phyloP scores from a whole-genome alignment of 2,329 filamentous ascomycete genomes.

The Paraphoma chrysanthemicola region DNA sequence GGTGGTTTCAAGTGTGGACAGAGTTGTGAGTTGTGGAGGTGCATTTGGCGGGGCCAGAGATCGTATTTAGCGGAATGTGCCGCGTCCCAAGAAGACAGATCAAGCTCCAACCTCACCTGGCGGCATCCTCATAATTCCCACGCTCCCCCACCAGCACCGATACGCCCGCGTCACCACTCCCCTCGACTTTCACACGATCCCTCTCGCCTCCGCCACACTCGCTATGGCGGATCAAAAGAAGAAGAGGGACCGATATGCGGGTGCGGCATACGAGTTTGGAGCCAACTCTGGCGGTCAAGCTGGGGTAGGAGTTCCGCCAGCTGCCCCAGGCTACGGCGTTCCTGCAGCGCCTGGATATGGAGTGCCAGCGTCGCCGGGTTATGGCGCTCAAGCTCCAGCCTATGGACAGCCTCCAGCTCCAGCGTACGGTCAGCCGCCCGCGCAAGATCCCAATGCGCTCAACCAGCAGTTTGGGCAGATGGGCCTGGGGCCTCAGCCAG shows the following conservation, averaged over 20 bases:
- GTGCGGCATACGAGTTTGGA: slow-evolving; percentile 93
- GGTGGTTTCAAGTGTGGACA: slow-evolving; percentile 1
- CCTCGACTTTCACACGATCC: slow-evolving; percentile 9
- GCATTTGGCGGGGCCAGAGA: neutral
- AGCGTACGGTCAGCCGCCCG: slow-evolving; percentile 50
- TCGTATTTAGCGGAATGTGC: slow-evolving; percentile 27
- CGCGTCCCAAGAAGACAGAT: slow-evolving; percentile 46
- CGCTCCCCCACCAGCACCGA: slow-evolving; percentile 17
- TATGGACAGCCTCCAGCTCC: slow-evolving; percentile 32
- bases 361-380: slow-evolving; percentile 52
- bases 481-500: slow-evolving; percentile 66
- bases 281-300: slow-evolving; percentile 73
- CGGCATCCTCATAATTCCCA: slow-evolving; percentile 24
- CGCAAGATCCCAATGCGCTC: slow-evolving; percentile 67
- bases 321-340: slow-evolving; percentile 24
- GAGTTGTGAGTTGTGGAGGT: slow-evolving; percentile 2
- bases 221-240: slow-evolving; percentile 67
- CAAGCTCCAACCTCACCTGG: slow-evolving; percentile 29
- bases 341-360: slow-evolving; percentile 48
- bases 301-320: slow-evolving; percentile 53
- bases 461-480: slow-evolving; percentile 85
- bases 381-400: slow-evolving; percentile 44
- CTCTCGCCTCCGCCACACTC: slow-evolving; percentile 19
- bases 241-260: slow-evolving; percentile 87
- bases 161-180: slow-evolving; percentile 12